Evolutionary conservation across 805 yeast genomes (phyloP).

Genomic region (Lipomyces yamadae): DNA sequence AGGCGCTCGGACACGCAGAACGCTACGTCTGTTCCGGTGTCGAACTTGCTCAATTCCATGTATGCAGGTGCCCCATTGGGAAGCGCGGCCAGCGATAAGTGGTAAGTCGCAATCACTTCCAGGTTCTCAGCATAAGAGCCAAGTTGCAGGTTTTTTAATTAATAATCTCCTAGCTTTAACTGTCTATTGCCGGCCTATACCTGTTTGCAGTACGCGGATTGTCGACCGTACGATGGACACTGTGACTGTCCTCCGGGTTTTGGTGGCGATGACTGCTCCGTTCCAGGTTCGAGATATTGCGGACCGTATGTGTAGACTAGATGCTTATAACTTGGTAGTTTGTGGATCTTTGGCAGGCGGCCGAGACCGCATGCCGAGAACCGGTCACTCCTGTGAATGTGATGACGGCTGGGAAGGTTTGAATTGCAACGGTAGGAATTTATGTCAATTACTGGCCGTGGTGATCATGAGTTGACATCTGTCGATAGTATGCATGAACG

Average conservation of each 20-base stretch:
- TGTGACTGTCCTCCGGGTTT: conserved; percentile 93
- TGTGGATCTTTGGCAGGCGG: conserved; percentile 83
- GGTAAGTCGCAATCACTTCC: conserved; percentile 10
- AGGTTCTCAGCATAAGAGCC: background rate
- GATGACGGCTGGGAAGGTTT: conserved; percentile 90
- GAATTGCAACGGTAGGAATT: conserved; percentile 64
- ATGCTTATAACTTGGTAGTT: conserved; percentile 37
- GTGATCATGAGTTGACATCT: background rate
- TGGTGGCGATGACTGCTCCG: conserved; percentile 90
- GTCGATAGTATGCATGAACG: conserved; percentile 61
- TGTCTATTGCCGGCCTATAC: conserved; percentile 89
- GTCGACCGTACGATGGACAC: conserved; percentile 85
- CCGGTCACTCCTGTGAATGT: conserved; percentile 67
- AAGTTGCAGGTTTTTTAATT: background rate
- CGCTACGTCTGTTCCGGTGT: conserved; percentile 16
- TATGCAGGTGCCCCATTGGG: background rate
- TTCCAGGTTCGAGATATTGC: conserved; percentile 53
- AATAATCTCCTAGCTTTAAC: conserved; percentile 62
- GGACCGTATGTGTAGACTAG: conserved; percentile 35
- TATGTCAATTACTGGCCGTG: background rate
- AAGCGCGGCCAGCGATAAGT: conserved; percentile 8
- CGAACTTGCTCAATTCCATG: conserved; percentile 10
- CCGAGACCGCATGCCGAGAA: conserved; percentile 59
- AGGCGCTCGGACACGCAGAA: conserved; percentile 3
- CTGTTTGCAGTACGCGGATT: conserved; percentile 87